Base-by-base conservation (phyloP, 257 asterid genomes). In the Scutellaria baicalensis region DNA sequence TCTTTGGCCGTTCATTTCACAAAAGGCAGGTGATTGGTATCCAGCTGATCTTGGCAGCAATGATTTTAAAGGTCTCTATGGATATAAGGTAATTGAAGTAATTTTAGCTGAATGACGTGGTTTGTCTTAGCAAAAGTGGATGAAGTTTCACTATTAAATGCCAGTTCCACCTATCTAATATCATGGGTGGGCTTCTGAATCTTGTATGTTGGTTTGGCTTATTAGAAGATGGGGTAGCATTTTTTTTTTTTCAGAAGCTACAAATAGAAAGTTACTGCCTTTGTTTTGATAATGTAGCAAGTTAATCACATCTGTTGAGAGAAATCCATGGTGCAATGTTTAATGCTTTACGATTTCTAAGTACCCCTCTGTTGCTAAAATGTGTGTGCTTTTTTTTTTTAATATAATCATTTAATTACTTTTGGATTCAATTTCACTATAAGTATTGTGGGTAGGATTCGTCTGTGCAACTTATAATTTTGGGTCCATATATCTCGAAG, bases 51-150 rank as follows among this genome's bases (percentile, higher is more conserved):
- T 93, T 60, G 96, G 86, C 51, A 87, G 91, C 91, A 90, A 88
- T 55, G 98, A 93, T 79, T 93, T 93, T 78, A 90, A 90, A 80
- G 98, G 98, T 55, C 95, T 93, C 60, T 90, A 88, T 17, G 96
- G 98, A 54, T 93, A 93, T 59, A 90, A 90, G 98, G 98, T 93
- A 81, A 59, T 55, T 8, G 38, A 51, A 17, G 27, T 64, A 47
- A 59, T 27, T 56, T 55, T 33, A 44, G 74, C 59, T 4, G 3
- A 59, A 43, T 18, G 11, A 49, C 40, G 10, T 23, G 39, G 40
- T 39, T 48, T 18, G 1, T 8, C 14, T 63, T 54, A 49, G 59
- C 51, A 14, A 55, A 61, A 61, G 70, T 58, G 51, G 49, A 45
- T n/a, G 23, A 49, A 27, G 55, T 52, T 47, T 67, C 35, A 51